Conservation (phyloP, 2,329 filamentous ascomycete genomes). For the Dactylellina leptospora region DNA sequence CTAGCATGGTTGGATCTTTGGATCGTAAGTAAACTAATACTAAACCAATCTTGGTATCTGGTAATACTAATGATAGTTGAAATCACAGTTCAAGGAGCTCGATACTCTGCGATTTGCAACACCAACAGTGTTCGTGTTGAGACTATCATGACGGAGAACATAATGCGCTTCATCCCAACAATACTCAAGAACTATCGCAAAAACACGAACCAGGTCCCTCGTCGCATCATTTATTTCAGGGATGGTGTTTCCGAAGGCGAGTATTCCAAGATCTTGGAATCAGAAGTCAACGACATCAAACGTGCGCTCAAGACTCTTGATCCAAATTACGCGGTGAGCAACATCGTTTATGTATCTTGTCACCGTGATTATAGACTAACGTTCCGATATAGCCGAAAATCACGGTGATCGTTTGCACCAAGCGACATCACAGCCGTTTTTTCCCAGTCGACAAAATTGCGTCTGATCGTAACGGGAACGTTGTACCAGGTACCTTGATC, state of each 20-base stretch:
- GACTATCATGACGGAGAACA: slow-evolving; percentile 75
- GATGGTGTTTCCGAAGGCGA: slow-evolving; percentile 92
- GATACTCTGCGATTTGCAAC: slow-evolving; percentile 80
- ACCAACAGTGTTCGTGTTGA: slow-evolving; percentile 85
- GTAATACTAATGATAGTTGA: slow-evolving; percentile 65
- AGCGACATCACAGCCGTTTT: slow-evolving; percentile 92
- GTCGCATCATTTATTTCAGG: slow-evolving; percentile 88
- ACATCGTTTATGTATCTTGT: slow-evolving; percentile 23
- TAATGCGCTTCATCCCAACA: slow-evolving; percentile 71
- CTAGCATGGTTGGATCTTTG: slow-evolving; percentile 69
- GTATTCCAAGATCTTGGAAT: slow-evolving; percentile 78
- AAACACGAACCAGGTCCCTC: slow-evolving; percentile 73
- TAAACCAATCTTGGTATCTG: too few relatives aligned
- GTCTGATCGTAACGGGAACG: slow-evolving; percentile 79
- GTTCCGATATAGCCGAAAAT: slow-evolving; percentile 70
- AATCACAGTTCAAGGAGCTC: slow-evolving; percentile 74
- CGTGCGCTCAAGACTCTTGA: slow-evolving; percentile 57
- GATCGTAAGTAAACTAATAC: slow-evolving; percentile 54
- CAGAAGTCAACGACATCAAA: slow-evolving; percentile 80
- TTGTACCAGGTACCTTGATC: slow-evolving; percentile 84
- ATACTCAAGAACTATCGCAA: slow-evolving; percentile 64
- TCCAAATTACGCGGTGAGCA: slow-evolving; percentile 20
- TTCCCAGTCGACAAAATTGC: slow-evolving; percentile 73
- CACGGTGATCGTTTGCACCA: slow-evolving; percentile 86
- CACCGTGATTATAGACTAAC: slow-evolving; percentile 2